Percentiles rank a stretch among this genome's conserved stretches.
Conservation (phyloP, 176 grass and related monocot species). For the Luzula sylvatica region DNA sequence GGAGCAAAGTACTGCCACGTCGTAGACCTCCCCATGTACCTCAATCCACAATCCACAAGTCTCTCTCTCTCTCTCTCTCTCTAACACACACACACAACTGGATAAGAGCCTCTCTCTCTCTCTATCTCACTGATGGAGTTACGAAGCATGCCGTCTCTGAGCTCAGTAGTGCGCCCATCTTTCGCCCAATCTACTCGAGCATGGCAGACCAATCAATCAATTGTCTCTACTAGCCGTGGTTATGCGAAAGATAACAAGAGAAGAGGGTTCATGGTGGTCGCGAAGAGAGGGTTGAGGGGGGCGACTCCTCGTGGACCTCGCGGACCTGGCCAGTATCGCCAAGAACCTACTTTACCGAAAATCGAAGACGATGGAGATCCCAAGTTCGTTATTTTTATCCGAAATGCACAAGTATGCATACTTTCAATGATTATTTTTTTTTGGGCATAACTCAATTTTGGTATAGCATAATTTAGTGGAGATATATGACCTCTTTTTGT, state of each 20-base stretch:
- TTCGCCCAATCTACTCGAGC: background rate
- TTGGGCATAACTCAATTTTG: too few species aligned
- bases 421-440: background rate
- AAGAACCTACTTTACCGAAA: constrained; percentile 50
- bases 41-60: background rate
- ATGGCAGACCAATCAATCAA: background rate
- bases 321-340: constrained; percentile 39
- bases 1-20: background rate
- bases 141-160: constrained; percentile 35
- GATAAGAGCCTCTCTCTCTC: constrained; percentile 27
- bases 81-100: constrained; percentile 11
- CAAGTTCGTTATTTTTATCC: constrained; percentile 87
- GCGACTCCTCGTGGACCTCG: too few species aligned
- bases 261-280: constrained; percentile 46
- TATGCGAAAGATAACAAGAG: constrained; percentile 31
- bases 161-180: constrained; percentile 18
- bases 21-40: background rate
- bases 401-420: constrained; percentile 54
- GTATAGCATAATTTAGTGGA: background rate
- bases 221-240: constrained; percentile 8
- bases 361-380: constrained; percentile 79
- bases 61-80: background rate
- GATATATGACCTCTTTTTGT: too few species aligned
- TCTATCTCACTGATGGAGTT: constrained; percentile 43
- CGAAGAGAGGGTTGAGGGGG: constrained; percentile 46